phyloP scores from a whole-genome alignment of 2,329 filamentous ascomycete genomes.

The Scytalidium sp. region DNA sequence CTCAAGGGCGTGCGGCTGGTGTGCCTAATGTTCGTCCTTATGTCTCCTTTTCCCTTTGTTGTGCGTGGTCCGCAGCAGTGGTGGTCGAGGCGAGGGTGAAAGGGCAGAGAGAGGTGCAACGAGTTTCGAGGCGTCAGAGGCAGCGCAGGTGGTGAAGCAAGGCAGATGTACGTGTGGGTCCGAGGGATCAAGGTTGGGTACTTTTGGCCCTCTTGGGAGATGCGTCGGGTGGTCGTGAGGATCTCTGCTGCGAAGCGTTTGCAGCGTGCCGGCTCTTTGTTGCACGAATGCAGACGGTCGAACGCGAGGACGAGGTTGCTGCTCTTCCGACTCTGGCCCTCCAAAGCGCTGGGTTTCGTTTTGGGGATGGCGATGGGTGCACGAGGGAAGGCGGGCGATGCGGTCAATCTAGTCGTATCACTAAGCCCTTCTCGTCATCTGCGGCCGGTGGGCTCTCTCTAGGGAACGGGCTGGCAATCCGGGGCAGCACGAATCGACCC shows the following conservation, averaged over 20 bases:
- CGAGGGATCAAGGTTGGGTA: background rate
- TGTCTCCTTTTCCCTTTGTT: constrained; percentile 11
- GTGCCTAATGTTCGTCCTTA: no score
- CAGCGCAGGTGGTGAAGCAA: background rate
- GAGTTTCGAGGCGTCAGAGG: background rate
- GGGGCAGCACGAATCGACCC: no score
- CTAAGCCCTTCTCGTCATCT: background rate
- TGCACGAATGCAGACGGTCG: background rate
- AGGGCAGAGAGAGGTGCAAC: background rate
- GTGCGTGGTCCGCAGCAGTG: constrained; percentile 9
- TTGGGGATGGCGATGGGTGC: background rate
- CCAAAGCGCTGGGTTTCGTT: background rate
- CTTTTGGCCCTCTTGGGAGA: background rate
- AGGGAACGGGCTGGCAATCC: background rate
- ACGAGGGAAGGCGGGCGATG: background rate
- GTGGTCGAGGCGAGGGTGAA: background rate
- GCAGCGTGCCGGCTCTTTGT: no score
- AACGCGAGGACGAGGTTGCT: background rate
- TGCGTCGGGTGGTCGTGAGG: no score
- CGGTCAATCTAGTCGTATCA: background rate
- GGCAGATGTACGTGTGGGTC: background rate
- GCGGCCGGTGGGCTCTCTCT: background rate
- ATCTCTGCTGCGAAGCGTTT: no score
- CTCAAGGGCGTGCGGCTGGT: no score
- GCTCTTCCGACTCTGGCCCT: background rate